Evolutionary conservation across 1,284 basidiomycete species (phyloP), one percentile per base, ranked within the genome.

Genomic region (Fomitopsis palustris): DNA sequence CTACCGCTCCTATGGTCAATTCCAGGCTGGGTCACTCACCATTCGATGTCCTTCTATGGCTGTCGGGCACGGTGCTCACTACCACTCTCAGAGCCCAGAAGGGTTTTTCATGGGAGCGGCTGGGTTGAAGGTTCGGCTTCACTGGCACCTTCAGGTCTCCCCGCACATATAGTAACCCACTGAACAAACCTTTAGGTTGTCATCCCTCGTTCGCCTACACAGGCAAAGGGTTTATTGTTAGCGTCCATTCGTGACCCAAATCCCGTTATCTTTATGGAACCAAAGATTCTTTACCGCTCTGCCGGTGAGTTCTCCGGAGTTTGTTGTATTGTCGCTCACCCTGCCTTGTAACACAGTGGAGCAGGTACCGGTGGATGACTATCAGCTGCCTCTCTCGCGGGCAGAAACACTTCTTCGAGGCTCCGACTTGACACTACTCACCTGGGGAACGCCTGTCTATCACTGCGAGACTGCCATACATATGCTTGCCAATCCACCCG

Each of bases 51-150:
- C 95, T 1, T 88, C 88, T 17, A 94, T 94, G 86, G 87, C 92
- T 14, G 95, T 96, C 66, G 94, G 95, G 0, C 95, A 96, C 70
- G 95, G 95, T 43, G 96, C 91, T 14, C 74, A 96, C 60, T 98
- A 98, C 71, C 95, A 98, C 70, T 95, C 92, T 4, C 95, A 98
- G 74, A 93, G 91, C 58, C 94, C 95, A 1, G 95, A 98, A 77
- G 95, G 92, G 0, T 98, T 88, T 76, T 98, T 97, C 74, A 85
- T 97, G 78, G 93, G 90, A 51, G 95, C 93, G 2, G 81, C 93
- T 0, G 96, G 95, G 0, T 69, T 98, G 41, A 96, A 96, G 81
- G 94, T 94, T 60, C 12, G 64, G 17, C 1, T 17, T 4, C n/a
- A 27, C 5, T 4, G 12, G 14, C 17, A 7, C 12, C 33, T 16